These are phyloP conservation scores for Taphrina flavorubra DNA, from an alignment of 1,139 yeast genomes.

Conservation along the genomic window DNA sequence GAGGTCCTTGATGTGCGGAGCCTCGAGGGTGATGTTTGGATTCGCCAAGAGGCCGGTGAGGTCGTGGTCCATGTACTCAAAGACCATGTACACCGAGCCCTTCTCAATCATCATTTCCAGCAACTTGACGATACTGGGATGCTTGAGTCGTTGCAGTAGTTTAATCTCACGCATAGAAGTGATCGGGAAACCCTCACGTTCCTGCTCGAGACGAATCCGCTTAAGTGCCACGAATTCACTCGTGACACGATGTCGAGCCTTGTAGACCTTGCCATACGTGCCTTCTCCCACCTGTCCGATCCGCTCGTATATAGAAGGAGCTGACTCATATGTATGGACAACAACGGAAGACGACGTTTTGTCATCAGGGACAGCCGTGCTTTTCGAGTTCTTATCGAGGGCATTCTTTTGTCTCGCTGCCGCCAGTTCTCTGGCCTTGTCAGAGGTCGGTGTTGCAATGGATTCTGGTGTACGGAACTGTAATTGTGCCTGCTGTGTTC, in stretches of 20 bases:
- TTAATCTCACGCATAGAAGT: slow-evolving; percentile 93
- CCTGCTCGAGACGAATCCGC: slow-evolving; percentile 78
- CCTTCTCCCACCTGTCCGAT: slow-evolving; percentile 76
- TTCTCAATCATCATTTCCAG: slow-evolving; percentile 88
- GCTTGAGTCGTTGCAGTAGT: slow-evolving; percentile 82
- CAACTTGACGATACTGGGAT: slow-evolving; percentile 73
- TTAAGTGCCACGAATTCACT: slow-evolving; percentile 80
- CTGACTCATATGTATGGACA: slow-evolving; percentile 32
- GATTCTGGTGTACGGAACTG: slow-evolving; percentile 22
- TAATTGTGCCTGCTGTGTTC: slow-evolving; percentile 11
- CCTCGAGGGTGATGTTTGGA: slow-evolving; percentile 66
- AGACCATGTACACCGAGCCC: slow-evolving; percentile 80
- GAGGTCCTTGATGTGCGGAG: slow-evolving; percentile 74
- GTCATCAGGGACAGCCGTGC: background rate
- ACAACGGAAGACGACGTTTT: background rate
- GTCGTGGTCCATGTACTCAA: slow-evolving; percentile 93
- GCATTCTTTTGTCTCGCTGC: background rate
- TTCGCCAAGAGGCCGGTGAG: slow-evolving; percentile 84
- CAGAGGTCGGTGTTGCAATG: slow-evolving; percentile 3
- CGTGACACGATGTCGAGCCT: slow-evolving; percentile 74
- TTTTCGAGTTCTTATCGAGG: background rate
- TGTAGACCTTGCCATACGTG: slow-evolving; percentile 80
- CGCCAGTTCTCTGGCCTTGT: background rate
- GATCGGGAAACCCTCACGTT: slow-evolving; percentile 93
- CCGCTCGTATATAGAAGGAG: slow-evolving; percentile 53